These are phyloP conservation scores for Phaeosphaeriaceae sp. DNA, from an alignment of 2,329 filamentous ascomycete genomes.

Conservation along the genomic window DNA sequence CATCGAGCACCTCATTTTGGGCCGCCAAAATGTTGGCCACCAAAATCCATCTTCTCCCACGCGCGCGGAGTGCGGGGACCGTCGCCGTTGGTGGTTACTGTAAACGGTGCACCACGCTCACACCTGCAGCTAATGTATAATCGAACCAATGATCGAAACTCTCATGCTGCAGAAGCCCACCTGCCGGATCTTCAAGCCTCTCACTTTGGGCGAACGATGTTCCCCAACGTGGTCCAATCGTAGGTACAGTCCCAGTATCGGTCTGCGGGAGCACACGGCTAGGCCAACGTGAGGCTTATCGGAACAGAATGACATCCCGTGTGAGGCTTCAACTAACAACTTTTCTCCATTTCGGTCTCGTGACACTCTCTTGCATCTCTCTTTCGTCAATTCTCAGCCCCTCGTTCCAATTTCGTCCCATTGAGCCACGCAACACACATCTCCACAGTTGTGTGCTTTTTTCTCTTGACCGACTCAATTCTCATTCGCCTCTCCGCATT, in stretches of 20 bases:
- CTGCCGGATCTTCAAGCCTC: constrained; percentile 35
- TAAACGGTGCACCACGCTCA: constrained; percentile 34
- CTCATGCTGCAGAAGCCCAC: constrained; percentile 31
- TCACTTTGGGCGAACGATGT: constrained; percentile 34
- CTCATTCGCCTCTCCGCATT: constrained; percentile 45
- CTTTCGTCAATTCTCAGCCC: constrained; percentile 32
- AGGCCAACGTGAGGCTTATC: constrained; percentile 41
- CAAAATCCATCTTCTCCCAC: constrained; percentile 24
- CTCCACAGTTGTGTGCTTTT: constrained; percentile 33
- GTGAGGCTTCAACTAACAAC: constrained; percentile 32
- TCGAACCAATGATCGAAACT: constrained; percentile 35
- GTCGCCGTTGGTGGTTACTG: constrained; percentile 27
- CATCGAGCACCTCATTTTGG: constrained; percentile 31
- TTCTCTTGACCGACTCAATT: constrained; percentile 27
- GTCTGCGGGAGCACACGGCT: constrained; percentile 35
- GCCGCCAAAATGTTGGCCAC: constrained; percentile 25
- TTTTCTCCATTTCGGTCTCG: constrained; percentile 33
- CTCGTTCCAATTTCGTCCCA: constrained; percentile 29
- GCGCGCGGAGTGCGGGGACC: constrained; percentile 24
- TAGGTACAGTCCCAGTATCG: constrained; percentile 30
- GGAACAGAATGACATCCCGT: constrained; percentile 31
- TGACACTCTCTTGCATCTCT: constrained; percentile 41
- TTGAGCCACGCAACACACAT: constrained; percentile 39
- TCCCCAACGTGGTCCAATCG: constrained; percentile 47
- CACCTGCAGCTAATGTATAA: constrained; percentile 34